Evolutionary conservation across 1,284 basidiomycete species (phyloP).

Genomic region (Pseudozyma sp.): DNA sequence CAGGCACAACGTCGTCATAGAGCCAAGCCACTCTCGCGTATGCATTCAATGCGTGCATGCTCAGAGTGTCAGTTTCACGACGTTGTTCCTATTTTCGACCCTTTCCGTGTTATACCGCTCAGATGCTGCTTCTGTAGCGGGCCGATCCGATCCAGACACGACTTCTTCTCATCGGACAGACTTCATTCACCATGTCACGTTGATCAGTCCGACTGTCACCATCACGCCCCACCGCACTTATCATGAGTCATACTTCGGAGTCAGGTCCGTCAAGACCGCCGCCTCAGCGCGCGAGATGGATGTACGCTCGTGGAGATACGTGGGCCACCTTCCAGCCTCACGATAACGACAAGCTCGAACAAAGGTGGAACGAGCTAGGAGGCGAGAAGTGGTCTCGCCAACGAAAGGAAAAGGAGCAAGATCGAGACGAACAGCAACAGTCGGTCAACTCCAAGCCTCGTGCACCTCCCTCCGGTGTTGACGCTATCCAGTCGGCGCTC

Average conservation of each 20-base stretch:
- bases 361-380: conserved; percentile 47
- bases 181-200: background rate
- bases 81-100: background rate
- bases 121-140: background rate
- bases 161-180: background rate
- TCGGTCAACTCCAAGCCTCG: conserved; percentile 2
- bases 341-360: conserved; percentile 59
- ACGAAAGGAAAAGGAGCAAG: background rate
- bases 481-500: conserved; percentile 38
- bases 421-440: conserved; percentile 8
- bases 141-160: background rate
- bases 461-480: conserved; percentile 50
- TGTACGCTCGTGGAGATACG: conserved; percentile 58
- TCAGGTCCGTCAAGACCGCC: conserved; percentile 20
- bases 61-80: background rate
- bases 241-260: conserved; percentile 21
- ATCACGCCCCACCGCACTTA: background rate
- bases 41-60: background rate
- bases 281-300: conserved; percentile 54
- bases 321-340: conserved; percentile 61
- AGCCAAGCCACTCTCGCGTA: background rate
- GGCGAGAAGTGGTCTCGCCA: conserved; percentile 26
- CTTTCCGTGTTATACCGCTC: background rate
- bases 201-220: background rate
- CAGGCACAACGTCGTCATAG: conserved; percentile 11